Conservation (phyloP, 345 rosid species). For the Euphorbia pulcherrima region DNA sequence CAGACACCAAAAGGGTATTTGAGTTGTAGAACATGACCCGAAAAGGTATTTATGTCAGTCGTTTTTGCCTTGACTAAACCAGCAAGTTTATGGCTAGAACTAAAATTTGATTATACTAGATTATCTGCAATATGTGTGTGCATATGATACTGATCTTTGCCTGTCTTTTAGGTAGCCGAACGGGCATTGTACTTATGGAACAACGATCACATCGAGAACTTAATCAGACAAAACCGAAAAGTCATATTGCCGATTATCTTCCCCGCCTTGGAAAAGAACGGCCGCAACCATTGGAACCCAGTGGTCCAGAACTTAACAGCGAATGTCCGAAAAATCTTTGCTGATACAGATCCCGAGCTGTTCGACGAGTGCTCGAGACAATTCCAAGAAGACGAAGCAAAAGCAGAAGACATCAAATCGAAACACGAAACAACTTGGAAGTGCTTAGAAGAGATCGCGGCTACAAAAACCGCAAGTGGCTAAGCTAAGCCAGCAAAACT, state of each 20-base stretch:
- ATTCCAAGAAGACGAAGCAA: slow-evolving; percentile 50
- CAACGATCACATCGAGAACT: slow-evolving; percentile 62
- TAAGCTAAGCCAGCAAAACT: slow-evolving; percentile 9
- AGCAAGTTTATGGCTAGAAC: background rate
- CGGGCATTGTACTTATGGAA: slow-evolving; percentile 69
- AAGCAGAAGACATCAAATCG: slow-evolving; percentile 31
- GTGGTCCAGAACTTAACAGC: slow-evolving; percentile 57
- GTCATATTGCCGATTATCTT: slow-evolving; percentile 56
- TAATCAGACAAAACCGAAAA: slow-evolving; percentile 51
- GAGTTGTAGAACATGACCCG: too few relatives aligned
- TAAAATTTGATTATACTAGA: background rate
- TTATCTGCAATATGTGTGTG: background rate
- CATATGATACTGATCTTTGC: background rate
- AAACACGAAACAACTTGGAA: slow-evolving; percentile 50
- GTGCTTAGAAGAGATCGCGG: slow-evolving; percentile 64
- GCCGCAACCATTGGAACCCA: slow-evolving; percentile 60
- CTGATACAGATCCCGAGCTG: slow-evolving; percentile 51
- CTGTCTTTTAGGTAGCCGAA: slow-evolving; percentile 68
- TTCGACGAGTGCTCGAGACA: slow-evolving; percentile 43
- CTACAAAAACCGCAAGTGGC: slow-evolving; percentile 39
- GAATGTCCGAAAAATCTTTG: slow-evolving; percentile 54
- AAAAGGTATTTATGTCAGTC: too few relatives aligned
- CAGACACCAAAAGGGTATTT: too few relatives aligned
- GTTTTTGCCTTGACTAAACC: background rate
- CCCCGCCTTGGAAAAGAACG: slow-evolving; percentile 58